Conservation (phyloP, 202 grass and related monocot species). For the Zoysia matrella region DNA sequence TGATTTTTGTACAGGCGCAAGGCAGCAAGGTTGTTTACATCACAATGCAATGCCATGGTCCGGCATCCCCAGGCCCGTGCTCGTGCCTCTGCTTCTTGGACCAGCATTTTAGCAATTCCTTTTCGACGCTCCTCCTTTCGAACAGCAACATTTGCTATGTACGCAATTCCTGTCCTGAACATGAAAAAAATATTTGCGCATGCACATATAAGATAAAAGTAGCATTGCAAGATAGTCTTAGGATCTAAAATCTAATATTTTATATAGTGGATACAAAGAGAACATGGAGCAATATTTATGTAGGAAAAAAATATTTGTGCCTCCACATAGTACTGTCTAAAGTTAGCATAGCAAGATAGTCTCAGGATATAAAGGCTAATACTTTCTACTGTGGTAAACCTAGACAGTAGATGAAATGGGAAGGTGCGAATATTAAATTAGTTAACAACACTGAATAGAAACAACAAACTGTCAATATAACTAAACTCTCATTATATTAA, state of each 20-base stretch:
- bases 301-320: neutral
- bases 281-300: neutral
- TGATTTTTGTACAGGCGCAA: conserved; percentile 66
- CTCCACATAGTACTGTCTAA: neutral
- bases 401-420: too few relatives aligned
- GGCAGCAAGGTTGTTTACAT: conserved; percentile 73
- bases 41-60: conserved; percentile 81
- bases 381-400: neutral
- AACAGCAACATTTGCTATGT: conserved; percentile 86
- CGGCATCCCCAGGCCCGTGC: conserved; percentile 76
- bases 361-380: conserved; percentile 11
- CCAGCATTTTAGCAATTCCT: conserved; percentile 84
- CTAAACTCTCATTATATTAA: neutral
- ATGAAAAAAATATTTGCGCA: neutral
- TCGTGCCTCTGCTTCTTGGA: conserved; percentile 72
- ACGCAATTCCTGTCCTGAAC: conserved; percentile 81
- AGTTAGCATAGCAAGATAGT: conserved; percentile 1
- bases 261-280: conserved; percentile 2
- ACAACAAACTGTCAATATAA: neutral
- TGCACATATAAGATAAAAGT: conserved; percentile 4
- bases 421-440: too few relatives aligned
- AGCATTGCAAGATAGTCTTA: neutral
- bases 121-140: conserved; percentile 70
- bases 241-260: conserved; percentile 13
- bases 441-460: neutral